Evolutionary conservation across 2,329 filamentous ascomycete species (phyloP).

Genomic region (Arthrobotrys entomopaga): DNA sequence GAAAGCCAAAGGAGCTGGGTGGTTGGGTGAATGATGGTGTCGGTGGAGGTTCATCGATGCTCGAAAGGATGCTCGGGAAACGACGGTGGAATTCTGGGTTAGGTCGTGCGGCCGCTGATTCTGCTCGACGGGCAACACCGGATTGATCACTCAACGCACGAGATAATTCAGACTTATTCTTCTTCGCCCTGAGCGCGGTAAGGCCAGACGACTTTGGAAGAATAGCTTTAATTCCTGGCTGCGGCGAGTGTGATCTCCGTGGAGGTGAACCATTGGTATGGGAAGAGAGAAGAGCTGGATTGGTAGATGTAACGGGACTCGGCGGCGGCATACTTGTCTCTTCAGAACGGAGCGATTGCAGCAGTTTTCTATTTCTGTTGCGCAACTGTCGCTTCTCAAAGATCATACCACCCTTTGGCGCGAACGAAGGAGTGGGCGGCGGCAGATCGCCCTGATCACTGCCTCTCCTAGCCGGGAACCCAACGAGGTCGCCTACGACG

Average conservation of each 20-base stretch:
- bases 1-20: constrained; percentile 48
- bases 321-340: constrained; percentile 49
- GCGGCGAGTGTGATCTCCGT: constrained; percentile 41
- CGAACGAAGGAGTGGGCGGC: constrained; percentile 49
- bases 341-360: constrained; percentile 39
- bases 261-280: constrained; percentile 30
- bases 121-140: constrained; percentile 19
- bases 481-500: constrained; percentile 51
- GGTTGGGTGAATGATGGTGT: constrained; percentile 50
- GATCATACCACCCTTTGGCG: constrained; percentile 54
- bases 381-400: constrained; percentile 52
- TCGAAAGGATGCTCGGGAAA: constrained; percentile 52
- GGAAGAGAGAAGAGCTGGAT: constrained; percentile 25
- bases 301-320: constrained; percentile 28
- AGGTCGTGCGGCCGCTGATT: constrained; percentile 30
- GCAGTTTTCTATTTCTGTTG: constrained; percentile 47
- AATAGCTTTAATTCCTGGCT: constrained; percentile 38
- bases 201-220: constrained; percentile 37
- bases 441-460: constrained; percentile 51
- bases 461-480: constrained; percentile 52
- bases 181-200: constrained; percentile 38
- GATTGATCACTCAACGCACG: constrained; percentile 48
- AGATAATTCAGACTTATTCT: constrained; percentile 47
- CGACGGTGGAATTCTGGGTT: constrained; percentile 53
- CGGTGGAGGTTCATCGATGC: constrained; percentile 53